Conservation (phyloP, 305 asterid genomes). For the Fraxinus nigra region DNA sequence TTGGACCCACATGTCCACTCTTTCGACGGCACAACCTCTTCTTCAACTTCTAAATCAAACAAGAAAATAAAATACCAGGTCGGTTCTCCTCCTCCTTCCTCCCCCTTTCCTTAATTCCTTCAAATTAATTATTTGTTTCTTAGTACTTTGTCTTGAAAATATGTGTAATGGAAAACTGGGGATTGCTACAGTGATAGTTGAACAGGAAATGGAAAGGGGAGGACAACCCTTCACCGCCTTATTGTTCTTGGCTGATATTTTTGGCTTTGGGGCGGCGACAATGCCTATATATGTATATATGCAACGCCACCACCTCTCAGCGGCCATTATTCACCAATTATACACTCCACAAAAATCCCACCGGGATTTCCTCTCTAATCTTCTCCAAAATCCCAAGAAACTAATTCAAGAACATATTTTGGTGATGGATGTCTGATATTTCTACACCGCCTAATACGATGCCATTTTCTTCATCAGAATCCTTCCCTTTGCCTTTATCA, state of each 20-base stretch:
- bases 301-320: constrained; percentile 15
- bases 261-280: constrained; percentile 29
- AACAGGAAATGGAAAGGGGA: constrained; percentile 26
- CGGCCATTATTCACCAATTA: constrained; percentile 22
- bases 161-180: constrained; percentile 5
- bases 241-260: constrained; percentile 27
- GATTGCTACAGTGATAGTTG: neutral
- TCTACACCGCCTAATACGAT: constrained; percentile 23
- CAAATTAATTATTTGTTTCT: neutral
- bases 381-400: constrained; percentile 4
- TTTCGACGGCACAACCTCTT: constrained; percentile 5
- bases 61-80: neutral
- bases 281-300: constrained; percentile 38
- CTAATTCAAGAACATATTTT: neutral
- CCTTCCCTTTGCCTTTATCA: constrained; percentile 24
- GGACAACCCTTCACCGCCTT: constrained; percentile 55
- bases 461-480: constrained; percentile 23
- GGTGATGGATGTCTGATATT: constrained; percentile 33
- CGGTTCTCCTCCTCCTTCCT: neutral
- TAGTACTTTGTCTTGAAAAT: neutral
- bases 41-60: neutral
- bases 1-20: constrained; percentile 35
- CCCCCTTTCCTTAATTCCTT: neutral
- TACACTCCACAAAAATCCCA: constrained; percentile 9
- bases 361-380: neutral